A percentile compares a stretch with the other conserved stretches of the same genome.
phyloP scores from a whole-genome alignment of 306 rosid genomes.

The Gleditsia sinensis region DNA sequence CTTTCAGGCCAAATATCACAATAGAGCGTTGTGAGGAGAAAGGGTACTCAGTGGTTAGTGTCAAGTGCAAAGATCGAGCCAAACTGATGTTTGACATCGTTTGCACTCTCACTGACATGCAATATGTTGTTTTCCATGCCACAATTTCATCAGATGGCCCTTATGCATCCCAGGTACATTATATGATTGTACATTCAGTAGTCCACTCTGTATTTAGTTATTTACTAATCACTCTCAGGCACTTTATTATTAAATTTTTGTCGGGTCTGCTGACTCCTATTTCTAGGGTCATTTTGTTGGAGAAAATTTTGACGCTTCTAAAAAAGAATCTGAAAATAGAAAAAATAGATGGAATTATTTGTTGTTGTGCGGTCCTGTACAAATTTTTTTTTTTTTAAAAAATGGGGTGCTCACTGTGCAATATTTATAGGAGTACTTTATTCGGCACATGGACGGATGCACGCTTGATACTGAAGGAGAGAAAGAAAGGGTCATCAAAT shows the following conservation, averaged over 20 bases:
- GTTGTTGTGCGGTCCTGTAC: too few species aligned
- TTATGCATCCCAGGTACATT: slow-evolving; percentile 73
- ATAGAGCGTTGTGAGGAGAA: slow-evolving; percentile 75
- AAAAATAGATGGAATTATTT: too few species aligned
- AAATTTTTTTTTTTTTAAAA: too few species aligned
- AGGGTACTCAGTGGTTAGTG: slow-evolving; percentile 72
- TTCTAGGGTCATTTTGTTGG: not conserved
- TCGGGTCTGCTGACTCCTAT: not conserved
- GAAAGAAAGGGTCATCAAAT: slow-evolving; percentile 80
- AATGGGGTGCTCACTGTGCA: too few species aligned
- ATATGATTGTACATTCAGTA: not conserved
- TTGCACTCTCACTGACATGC: slow-evolving; percentile 89
- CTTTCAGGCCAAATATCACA: slow-evolving; percentile 65
- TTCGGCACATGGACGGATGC: slow-evolving; percentile 90
- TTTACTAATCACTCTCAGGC: not conserved
- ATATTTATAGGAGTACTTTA: slow-evolving; percentile 65
- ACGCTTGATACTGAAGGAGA: slow-evolving; percentile 89
- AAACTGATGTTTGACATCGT: slow-evolving; percentile 87
- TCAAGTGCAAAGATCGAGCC: slow-evolving; percentile 76
- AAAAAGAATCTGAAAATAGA: too few species aligned
- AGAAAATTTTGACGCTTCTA: too few species aligned
- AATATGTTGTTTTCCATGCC: slow-evolving; percentile 86
- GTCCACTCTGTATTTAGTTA: not conserved
- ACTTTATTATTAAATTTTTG: not conserved
- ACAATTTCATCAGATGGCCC: slow-evolving; percentile 72